Percentiles rank a stretch among this genome's conserved stretches.
Evolutionary conservation across 2,329 filamentous ascomycete species (phyloP).

Genomic region (Ceratocystiopsis sp.): DNA sequence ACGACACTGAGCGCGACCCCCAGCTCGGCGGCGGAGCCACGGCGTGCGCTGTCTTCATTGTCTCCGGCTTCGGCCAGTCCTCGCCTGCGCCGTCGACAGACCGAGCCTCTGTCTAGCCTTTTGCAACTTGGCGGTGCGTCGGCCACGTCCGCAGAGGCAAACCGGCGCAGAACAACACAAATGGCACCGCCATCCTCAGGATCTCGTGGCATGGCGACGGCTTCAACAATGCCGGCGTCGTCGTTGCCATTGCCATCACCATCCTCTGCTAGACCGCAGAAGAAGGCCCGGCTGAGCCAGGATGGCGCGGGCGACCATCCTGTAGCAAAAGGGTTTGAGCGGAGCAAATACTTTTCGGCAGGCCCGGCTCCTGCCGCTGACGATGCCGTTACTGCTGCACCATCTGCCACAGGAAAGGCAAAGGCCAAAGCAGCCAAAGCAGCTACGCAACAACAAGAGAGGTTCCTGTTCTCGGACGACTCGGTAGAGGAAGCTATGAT

Average conservation of each 20-base stretch:
- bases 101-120: conserved; percentile 32
- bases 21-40: conserved; percentile 4
- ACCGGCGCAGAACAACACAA: conserved; percentile 2
- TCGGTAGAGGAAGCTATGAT: conserved; percentile 37
- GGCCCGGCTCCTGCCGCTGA: background rate
- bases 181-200: conserved; percentile 4
- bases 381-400: background rate
- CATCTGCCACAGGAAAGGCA: no score
- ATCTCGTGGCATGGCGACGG: no score
- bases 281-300: conserved; percentile 39
- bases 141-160: background rate
- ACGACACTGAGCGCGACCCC: conserved; percentile 4
- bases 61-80: conserved; percentile 20
- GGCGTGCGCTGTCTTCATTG: conserved; percentile 9
- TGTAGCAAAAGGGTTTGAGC: conserved; percentile 16
- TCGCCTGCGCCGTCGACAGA: conserved; percentile 30
- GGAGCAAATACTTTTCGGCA: conserved; percentile 37
- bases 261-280: conserved; percentile 25
- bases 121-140: conserved; percentile 12
- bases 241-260: background rate
- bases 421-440: background rate
- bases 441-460: conserved; percentile 17
- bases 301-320: conserved; percentile 16
- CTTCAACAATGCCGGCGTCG: no score
- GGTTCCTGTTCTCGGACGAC: conserved; percentile 36